A percentile compares a stretch with the other conserved stretches of the same genome.
Conservation (phyloP, 2,329 filamentous ascomycete genomes). For the Fusarium musae region DNA sequence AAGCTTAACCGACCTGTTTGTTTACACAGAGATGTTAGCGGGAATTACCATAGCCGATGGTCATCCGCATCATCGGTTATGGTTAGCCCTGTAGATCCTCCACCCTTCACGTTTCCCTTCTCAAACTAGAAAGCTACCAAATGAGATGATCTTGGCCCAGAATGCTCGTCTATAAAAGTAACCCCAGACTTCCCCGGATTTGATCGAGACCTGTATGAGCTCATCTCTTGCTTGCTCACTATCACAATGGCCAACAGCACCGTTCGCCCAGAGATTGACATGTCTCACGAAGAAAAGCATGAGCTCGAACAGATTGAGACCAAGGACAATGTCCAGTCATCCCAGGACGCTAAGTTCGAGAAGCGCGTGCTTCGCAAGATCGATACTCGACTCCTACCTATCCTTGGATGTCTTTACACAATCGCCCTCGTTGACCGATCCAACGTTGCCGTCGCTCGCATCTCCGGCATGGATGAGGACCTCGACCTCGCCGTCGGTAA, state of each 20-base stretch:
- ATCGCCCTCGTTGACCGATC: constrained; percentile 32
- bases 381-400: constrained; percentile 18
- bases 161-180: background rate
- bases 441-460: constrained; percentile 29
- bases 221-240: too few relatives aligned
- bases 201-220: background rate
- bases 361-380: constrained; percentile 25
- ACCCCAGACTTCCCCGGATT: background rate
- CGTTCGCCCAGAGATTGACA: background rate
- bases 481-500: constrained; percentile 13
- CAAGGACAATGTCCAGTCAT: background rate
- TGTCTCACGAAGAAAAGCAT: constrained; percentile 8
- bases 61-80: background rate
- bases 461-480: constrained; percentile 32
- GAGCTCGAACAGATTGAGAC: background rate
- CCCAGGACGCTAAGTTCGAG: constrained; percentile 19
- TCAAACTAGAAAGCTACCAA: background rate
- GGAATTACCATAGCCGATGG: background rate
- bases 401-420: constrained; percentile 29
- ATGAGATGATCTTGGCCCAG: background rate
- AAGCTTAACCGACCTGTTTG: too few relatives aligned
- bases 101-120: background rate
- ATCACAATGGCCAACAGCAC: background rate
- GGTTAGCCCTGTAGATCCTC: background rate
- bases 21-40: background rate